phyloP scores from a whole-genome alignment of 495 filamentous ascomycete genomes.

The Aspergillus avenaceus region DNA sequence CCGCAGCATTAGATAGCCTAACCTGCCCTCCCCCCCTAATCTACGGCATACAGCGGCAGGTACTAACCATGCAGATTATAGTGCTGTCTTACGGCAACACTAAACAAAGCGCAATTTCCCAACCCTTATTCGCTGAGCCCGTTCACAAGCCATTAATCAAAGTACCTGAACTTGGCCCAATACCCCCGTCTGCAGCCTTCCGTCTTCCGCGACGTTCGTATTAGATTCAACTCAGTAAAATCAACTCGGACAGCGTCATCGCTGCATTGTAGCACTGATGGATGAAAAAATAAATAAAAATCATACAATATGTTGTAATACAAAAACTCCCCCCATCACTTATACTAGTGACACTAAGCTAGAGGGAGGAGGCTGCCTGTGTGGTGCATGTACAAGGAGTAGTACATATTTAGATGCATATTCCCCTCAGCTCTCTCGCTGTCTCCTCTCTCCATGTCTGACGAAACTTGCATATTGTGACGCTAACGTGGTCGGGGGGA shows the following conservation, averaged over 20 bases:
- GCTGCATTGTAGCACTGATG: not conserved
- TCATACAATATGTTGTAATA: too few species aligned
- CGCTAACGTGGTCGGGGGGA: not conserved
- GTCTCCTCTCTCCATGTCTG: too few species aligned
- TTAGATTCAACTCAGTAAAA: not conserved
- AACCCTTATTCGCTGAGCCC: not conserved
- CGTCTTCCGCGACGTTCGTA: conserved; percentile 5
- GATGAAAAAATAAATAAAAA: too few species aligned
- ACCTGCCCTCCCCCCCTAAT: too few species aligned
- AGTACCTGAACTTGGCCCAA: not conserved
- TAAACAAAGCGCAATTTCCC: not conserved
- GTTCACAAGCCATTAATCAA: not conserved
- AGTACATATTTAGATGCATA: not conserved
- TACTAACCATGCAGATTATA: not conserved
- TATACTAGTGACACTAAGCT: not conserved
- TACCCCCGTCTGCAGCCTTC: conserved; percentile 5
- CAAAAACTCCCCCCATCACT: too few species aligned
- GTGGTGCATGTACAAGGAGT: too few species aligned
- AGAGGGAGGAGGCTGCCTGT: too few species aligned
- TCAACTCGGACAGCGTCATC: not conserved
- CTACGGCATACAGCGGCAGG: not conserved
- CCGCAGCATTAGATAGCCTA: too few species aligned
- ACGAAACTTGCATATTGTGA: not conserved
- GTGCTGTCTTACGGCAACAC: not conserved
- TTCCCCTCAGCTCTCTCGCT: too few species aligned